Evolutionary conservation across 2,329 filamentous ascomycete species (phyloP), one percentile per base, ranked within the genome.

Genomic region (Nothophoma quercina): DNA sequence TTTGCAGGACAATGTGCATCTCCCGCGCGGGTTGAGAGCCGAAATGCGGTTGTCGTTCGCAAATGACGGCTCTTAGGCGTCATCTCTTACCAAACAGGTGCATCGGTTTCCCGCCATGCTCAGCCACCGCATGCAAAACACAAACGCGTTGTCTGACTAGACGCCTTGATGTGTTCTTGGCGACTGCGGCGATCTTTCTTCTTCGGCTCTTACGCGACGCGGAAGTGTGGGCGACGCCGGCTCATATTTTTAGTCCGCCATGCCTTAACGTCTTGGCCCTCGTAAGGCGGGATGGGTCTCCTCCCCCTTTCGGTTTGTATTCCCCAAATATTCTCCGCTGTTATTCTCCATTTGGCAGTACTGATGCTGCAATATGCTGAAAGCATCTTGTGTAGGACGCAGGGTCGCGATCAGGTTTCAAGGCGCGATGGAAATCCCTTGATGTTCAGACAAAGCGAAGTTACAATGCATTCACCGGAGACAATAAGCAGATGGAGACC

Each of bases 201-300:
- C 38, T 46, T 58, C 38, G 40, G 56, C 34, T 38, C 39, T 42
- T 47, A 26, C 43, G 39, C 47, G 55, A 55, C 45, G 43, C 44
- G 51, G 48, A 44, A 57, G 35, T 35, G 43, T 55, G 40, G 43
- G 51, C 54, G 28, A 45, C 36, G 22, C 46, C 50, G 44, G 48
- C 41, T 47, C 44, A 34, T 59, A 63, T 63, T 62, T 56, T 60
- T 62, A 56, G 36, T 30, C 49, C 28, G 45, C 45, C 44, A 49
- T 44, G 52, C 33, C 39, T 55, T 49, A 33, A 50, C 13, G 22
- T 36, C 60, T 59, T 61, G 60, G 58, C 50, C 18, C 43, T 43
- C 43, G 38, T 48, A 30, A 48, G 38, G 50, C 50, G 38, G 43
- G 32, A 28, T 42, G 43, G 18, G 13, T 19, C 10, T 26, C 23